A percentile compares a stretch with the other conserved stretches of the same genome.
phyloP scores from a whole-genome alignment of 306 rosid species.

The Pyrus pyrifolia region DNA sequence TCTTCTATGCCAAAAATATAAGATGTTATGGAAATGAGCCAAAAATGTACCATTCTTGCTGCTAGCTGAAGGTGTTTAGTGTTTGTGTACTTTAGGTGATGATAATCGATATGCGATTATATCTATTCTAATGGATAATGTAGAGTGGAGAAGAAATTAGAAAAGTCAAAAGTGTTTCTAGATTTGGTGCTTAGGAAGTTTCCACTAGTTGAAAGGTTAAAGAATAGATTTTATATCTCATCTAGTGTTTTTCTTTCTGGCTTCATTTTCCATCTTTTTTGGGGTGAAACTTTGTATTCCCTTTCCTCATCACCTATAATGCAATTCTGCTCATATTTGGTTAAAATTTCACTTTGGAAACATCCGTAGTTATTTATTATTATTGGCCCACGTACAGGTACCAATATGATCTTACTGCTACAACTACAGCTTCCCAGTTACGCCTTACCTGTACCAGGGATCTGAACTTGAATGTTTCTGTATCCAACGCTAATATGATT shows the following conservation, averaged over 20 bases:
- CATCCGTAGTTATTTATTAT: neutral
- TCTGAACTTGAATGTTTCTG: constrained; percentile 82
- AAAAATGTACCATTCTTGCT: neutral
- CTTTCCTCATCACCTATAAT: neutral
- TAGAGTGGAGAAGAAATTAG: neutral
- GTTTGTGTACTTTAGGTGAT: neutral
- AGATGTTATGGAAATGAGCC: neutral
- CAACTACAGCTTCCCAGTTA: constrained; percentile 83
- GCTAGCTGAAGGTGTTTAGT: neutral
- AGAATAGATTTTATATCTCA: neutral
- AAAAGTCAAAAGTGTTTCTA: neutral
- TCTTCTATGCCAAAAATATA: too few relatives aligned
- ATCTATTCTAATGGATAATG: neutral
- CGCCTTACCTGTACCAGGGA: constrained; percentile 85
- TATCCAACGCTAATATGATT: constrained; percentile 87
- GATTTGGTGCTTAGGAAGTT: neutral
- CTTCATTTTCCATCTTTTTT: neutral
- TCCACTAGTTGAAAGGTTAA: neutral
- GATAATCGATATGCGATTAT: neutral
- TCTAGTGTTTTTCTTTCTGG: neutral
- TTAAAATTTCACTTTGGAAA: neutral
- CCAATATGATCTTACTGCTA: constrained; percentile 67
- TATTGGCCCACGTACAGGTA: constrained; percentile 43
- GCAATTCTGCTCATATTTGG: neutral
- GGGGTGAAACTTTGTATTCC: neutral